phyloP scores from a whole-genome alignment of 73 alveolate genomes.

The Paramecium caudatum region DNA sequence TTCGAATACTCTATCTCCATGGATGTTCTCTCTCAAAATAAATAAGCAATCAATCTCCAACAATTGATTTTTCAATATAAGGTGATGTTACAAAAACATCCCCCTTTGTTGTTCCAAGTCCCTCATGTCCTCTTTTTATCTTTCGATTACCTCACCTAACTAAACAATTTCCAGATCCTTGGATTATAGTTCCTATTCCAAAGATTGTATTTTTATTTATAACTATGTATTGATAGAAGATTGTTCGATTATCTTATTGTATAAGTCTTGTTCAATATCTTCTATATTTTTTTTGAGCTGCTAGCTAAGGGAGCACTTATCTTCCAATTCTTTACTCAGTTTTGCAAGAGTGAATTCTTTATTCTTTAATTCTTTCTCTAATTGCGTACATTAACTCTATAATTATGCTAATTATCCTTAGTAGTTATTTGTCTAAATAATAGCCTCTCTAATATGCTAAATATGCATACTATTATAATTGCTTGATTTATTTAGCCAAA shows the following conservation, averaged over 20 bases:
- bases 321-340: constrained; percentile 44
- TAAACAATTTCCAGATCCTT: background rate
- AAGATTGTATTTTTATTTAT: background rate
- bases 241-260: constrained; percentile 28
- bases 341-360: background rate
- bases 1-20: constrained; percentile 9
- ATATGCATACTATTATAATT: background rate
- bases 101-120: constrained; percentile 47
- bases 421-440: background rate
- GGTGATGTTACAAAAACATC: background rate
- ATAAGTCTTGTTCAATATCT: constrained; percentile 61
- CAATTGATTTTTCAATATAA: background rate
- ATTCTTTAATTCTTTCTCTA: constrained; percentile 41
- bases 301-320: background rate
- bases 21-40: constrained; percentile 36
- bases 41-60: constrained; percentile 32
- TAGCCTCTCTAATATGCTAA: constrained; percentile 22
- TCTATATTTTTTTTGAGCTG: constrained; percentile 12
- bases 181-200: background rate
- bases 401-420: constrained; percentile 1
- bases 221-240: background rate
- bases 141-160: background rate
- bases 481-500: background rate
- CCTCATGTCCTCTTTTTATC: background rate
- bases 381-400: background rate